Base-by-base conservation (phyloP, 2,329 filamentous ascomycete genomes). In the Stagonosporopsis cucurbitacearum region DNA sequence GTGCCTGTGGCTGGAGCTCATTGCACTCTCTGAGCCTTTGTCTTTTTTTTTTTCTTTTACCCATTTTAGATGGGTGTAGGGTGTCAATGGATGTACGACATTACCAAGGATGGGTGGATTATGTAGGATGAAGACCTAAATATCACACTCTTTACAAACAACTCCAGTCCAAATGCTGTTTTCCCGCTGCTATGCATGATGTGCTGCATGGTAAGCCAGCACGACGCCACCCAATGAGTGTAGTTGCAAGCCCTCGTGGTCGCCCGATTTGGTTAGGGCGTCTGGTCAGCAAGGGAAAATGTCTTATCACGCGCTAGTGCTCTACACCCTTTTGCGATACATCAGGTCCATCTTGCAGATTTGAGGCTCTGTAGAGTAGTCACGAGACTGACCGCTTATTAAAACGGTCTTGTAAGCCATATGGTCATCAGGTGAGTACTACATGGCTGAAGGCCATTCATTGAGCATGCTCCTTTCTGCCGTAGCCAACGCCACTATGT, bases 61-160 rank as follows among this genome's bases (percentile, higher is more conserved):
- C n/a, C 37, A 20, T 30, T 28, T 56, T 12, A 54, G 30, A 50
- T 33, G 47, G 40, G 39, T 41, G 42, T 50, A 47, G 15, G 58
- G 56, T 26, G 58, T 47, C 53, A 53, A 59, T 33, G 32, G 36
- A 46, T 37, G 30, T 49, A 53, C 43, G 42, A 53, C 37, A 41
- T 26, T 45, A 35, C 36, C 7, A 50, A 47, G 41, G 47, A 36
- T 17, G 47, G 40, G 48, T 66, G 37, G 39, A 35, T 44, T 48
- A 45, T 35, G 68, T 72, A 74, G 70, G 70, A 72, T 71, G 62
- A 73, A 55, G 69, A 70, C 63, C 68, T 70, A 58, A 73, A 73
- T 73, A 66, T 69, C 66, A 73, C 70, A 71, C 68, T 73, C 70
- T 69, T 72, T 63, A 65, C 51, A 43, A 41, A 54, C n/a, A 37